Conservation (phyloP, 164 flowering plant species). For the Dillenia turbinata region DNA sequence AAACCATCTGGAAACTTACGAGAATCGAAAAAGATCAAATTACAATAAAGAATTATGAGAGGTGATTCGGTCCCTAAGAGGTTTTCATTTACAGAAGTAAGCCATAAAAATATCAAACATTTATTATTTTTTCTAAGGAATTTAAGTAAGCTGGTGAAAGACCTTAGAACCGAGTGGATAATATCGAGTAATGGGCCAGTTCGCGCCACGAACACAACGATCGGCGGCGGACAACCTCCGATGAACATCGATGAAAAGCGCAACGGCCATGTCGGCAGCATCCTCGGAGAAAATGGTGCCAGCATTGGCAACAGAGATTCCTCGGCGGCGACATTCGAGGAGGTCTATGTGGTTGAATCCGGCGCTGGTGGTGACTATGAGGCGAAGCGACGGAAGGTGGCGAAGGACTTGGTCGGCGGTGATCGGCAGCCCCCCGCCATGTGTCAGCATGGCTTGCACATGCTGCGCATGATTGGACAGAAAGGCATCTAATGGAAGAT, state of each 20-base stretch:
- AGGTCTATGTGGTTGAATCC: slow-evolving; percentile 69
- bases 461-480: slow-evolving; percentile 22
- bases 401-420: slow-evolving; percentile 19
- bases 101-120: too few relatives aligned
- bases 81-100: too few relatives aligned
- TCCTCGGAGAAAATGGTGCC: slow-evolving; percentile 43
- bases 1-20: too few relatives aligned
- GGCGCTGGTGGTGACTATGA: slow-evolving; percentile 46
- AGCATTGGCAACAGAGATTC: slow-evolving; percentile 39
- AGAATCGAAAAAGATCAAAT: too few relatives aligned
- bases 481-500: slow-evolving; percentile 21
- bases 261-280: slow-evolving; percentile 60
- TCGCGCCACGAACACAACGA: slow-evolving; percentile 35
- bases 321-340: slow-evolving; percentile 46
- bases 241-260: slow-evolving; percentile 47
- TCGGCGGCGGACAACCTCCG: slow-evolving; percentile 46
- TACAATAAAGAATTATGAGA: too few relatives aligned
- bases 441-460: slow-evolving; percentile 16
- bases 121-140: too few relatives aligned
- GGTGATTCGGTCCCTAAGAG: too few relatives aligned
- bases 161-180: slow-evolving; percentile 37
- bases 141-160: too few relatives aligned
- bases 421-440: neutral
- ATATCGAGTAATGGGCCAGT: slow-evolving; percentile 30
- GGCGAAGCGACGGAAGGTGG: slow-evolving; percentile 35